A percentile compares a stretch with the other conserved stretches of the same genome.
Evolutionary conservation across 2,329 filamentous ascomycete species (phyloP).

Genomic region (Botryotinia globosa): DNA sequence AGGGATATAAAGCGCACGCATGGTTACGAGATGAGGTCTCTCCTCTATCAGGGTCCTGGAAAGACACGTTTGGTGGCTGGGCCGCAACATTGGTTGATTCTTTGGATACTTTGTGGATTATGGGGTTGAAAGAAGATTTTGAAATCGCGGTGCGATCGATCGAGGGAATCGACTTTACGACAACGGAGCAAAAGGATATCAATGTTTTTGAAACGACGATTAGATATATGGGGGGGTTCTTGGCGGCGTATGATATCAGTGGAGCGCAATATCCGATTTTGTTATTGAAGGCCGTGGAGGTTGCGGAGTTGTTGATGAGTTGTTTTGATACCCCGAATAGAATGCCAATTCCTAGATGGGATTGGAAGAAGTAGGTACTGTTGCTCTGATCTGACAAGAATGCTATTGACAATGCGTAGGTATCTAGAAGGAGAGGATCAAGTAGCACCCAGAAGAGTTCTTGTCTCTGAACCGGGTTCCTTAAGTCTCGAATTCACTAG

Average conservation of each 20-base stretch:
- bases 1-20: constrained; percentile 74
- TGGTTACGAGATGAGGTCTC: constrained; percentile 84
- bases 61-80: constrained; percentile 89
- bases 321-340: constrained; percentile 86
- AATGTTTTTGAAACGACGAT: constrained; percentile 85
- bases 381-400: neutral
- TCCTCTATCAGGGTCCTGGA: constrained; percentile 64
- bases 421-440: constrained; percentile 51
- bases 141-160: constrained; percentile 69
- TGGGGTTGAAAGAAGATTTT: constrained; percentile 76
- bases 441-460: constrained; percentile 52
- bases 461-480: constrained; percentile 60
- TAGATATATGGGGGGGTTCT: constrained; percentile 80
- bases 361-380: constrained; percentile 51
- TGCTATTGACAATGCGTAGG: constrained; percentile 44
- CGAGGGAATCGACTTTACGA: constrained; percentile 78
- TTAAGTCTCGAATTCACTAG: constrained; percentile 62
- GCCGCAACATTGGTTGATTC: constrained; percentile 82
- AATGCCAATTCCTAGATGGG: constrained; percentile 63
- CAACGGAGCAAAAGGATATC: constrained; percentile 41
- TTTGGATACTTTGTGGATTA: constrained; percentile 83
- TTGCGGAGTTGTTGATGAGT: constrained; percentile 68
- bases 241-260: constrained; percentile 85
- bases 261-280: constrained; percentile 64
- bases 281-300: constrained; percentile 66